Conservation (phyloP, 2,329 filamentous ascomycete species). For the Venturia asperata region DNA sequence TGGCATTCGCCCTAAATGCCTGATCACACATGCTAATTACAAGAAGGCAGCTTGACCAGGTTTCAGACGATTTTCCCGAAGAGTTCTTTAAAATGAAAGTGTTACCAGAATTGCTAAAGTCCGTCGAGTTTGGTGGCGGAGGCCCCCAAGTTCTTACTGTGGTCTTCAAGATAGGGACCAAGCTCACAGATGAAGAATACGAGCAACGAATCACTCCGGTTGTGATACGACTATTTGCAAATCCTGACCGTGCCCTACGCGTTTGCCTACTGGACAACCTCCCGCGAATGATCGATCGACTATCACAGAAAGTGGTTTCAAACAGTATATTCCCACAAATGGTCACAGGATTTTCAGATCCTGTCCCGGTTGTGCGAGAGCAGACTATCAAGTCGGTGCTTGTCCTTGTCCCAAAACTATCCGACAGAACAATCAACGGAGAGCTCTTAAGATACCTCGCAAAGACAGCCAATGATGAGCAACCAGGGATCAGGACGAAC, state of each 20-base stretch:
- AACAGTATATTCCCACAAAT: conserved; percentile 96
- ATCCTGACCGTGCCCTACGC: conserved; percentile 83
- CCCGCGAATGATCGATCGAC: conserved; percentile 81
- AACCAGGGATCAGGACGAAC: conserved; percentile 94
- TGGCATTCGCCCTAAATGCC: conserved; percentile 14
- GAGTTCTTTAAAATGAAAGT: conserved; percentile 98
- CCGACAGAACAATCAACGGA: conserved; percentile 87
- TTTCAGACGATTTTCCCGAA: conserved; percentile 91
- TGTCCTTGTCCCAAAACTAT: conserved; percentile 78
- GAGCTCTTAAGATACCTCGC: conserved; percentile 85
- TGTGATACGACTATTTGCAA: conserved; percentile 77
- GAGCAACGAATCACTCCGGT: conserved; percentile 77
- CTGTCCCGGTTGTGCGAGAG: conserved; percentile 84
- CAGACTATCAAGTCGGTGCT: conserved; percentile 94
- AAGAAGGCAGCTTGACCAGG: conserved; percentile 65
- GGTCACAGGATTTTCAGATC: conserved; percentile 91
- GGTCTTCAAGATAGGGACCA: conserved; percentile 84
- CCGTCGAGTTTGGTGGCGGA: conserved; percentile 95
- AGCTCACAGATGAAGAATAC: conserved; percentile 85
- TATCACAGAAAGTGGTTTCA: conserved; percentile 82
- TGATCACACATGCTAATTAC: conserved; percentile 5
- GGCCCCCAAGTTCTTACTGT: conserved; percentile 84
- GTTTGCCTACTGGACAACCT: conserved; percentile 87
- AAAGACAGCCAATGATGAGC: conserved; percentile 94
- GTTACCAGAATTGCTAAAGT: conserved; percentile 90